Percentiles rank a stretch among this genome's conserved stretches.
Conservation (phyloP, 2,329 filamentous ascomycete species). For the Monosporascus sp. region DNA sequence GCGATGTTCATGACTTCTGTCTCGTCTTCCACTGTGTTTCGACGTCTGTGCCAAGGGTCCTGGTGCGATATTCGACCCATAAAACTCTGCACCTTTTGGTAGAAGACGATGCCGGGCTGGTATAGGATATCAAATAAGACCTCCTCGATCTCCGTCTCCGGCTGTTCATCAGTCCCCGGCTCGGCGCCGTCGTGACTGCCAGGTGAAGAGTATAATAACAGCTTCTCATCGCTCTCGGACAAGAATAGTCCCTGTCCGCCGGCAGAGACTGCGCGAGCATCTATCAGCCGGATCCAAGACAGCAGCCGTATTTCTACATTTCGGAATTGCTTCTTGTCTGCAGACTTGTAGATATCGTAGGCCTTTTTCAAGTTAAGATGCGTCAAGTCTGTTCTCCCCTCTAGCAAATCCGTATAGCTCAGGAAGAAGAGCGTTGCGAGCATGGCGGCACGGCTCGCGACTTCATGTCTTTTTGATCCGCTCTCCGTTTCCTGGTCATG, state of each 20-base stretch:
- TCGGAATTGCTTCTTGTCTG: constrained; percentile 31
- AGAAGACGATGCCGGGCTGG: constrained; percentile 51
- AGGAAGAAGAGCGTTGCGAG: constrained; percentile 49
- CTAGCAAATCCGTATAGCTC: constrained; percentile 47
- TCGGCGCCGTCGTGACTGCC: constrained; percentile 30
- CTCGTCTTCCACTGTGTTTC: constrained; percentile 53
- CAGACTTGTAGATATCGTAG: constrained; percentile 41
- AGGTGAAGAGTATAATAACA: constrained; percentile 40
- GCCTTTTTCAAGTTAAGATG: constrained; percentile 46
- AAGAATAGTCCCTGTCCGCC: constrained; percentile 52
- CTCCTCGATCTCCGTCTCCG: constrained; percentile 39
- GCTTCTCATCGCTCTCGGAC: constrained; percentile 39
- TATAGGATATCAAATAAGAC: constrained; percentile 50
- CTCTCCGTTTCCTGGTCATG: constrained; percentile 21
- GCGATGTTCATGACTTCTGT: constrained; percentile 53
- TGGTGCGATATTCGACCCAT: constrained; percentile 53
- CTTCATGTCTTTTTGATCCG: not conserved
- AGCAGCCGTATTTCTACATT: constrained; percentile 42
- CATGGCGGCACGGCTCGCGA: constrained; percentile 22
- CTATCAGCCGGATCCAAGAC: constrained; percentile 50
- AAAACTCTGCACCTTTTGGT: constrained; percentile 52
- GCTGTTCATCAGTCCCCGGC: constrained; percentile 12
- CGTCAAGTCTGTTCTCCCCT: constrained; percentile 37
- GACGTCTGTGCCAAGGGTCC: constrained; percentile 50
- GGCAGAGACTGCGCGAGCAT: constrained; percentile 50